Evolutionary conservation across 2,329 filamentous ascomycete genomes (phyloP), one percentile per base, ranked within the genome.

Genomic region (Monosporascus cannonballus): DNA sequence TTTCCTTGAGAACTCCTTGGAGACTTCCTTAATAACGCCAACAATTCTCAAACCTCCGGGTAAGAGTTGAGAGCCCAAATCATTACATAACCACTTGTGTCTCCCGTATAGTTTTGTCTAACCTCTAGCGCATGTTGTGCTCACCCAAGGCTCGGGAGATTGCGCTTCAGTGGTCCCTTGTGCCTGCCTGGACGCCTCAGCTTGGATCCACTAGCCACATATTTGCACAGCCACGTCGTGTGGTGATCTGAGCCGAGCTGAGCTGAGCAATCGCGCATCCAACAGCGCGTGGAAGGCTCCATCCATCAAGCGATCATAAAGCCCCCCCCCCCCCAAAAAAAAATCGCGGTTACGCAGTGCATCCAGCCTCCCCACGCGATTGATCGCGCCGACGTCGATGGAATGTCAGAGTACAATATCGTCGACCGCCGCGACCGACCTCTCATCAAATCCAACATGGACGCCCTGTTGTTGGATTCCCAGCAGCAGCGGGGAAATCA

Each of bases 381-480:
- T 42, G 48, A 44, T 52, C 51, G 50, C 27, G 22, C 42, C 6
- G 27, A 46, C 51, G 30, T 30, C 24, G 34, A 36, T 24, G 24
- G 15, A 18, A 34, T 34, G 17, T 38, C 18, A 8, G 2, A 38
- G 30, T 36, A 11, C 7, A 24, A 14, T 20, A 37, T 15, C 20
- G 18, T 49, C 46, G 50, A 42, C 22, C 14, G 18, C 5, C 18
- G 39, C 39, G 39, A 20, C 18, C 20, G 18, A 20, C 6, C 22
- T 42, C 39, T 20, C 22, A n/a, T 6, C 15, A 8, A 46, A 25
- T 25, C 39, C 50, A 54, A 50, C 38, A 69, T 69, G 61, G 67
- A 69, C 20, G 63, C 59, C 27, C 56, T 70, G 11, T 47, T 70
- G 25, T 47, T 70, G 25, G 68, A 67, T 50, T 60, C 64, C 27